Evolutionary conservation across 495 filamentous ascomycete species (phyloP).

Genomic region (Margaritispora aquatica): DNA sequence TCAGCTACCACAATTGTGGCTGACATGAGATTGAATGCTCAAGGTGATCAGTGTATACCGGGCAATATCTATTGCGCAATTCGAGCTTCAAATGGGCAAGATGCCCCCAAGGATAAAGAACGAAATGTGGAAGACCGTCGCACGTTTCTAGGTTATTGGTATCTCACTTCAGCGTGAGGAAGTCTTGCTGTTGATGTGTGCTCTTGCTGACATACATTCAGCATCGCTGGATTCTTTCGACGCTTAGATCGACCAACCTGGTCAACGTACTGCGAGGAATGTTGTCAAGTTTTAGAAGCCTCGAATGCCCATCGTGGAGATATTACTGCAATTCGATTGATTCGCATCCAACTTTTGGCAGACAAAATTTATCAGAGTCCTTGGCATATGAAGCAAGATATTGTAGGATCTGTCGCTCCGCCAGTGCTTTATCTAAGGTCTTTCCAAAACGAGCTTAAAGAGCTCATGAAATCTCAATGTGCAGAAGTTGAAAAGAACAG

Average conservation of each 20-base stretch:
- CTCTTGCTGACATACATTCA: not conserved
- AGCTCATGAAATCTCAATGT: not conserved
- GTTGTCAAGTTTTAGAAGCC: conserved; percentile 21
- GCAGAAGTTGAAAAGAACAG: conserved; percentile 1
- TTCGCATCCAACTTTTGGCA: conserved; percentile 4
- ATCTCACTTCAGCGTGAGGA: conserved; percentile 2
- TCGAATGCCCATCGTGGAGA: conserved; percentile 15
- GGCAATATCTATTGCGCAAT: not conserved
- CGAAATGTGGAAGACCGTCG: conserved; percentile 12
- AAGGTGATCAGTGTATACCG: not conserved
- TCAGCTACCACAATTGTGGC: conserved; percentile 1
- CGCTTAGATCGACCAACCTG: not conserved
- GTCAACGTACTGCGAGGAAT: conserved; percentile 34
- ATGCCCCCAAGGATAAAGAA: not conserved
- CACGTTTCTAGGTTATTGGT: conserved; percentile 7
- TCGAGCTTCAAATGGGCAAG: not conserved
- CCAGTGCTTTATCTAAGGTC: conserved; percentile 5
- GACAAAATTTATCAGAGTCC: conserved; percentile 9
- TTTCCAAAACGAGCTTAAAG: conserved; percentile 3
- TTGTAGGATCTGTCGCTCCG: not conserved
- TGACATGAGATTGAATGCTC: conserved; percentile 8
- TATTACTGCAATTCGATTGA: not conserved
- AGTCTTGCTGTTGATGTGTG: not conserved
- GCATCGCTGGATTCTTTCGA: not conserved
- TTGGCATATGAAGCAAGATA: not conserved